Evolutionary conservation across 225 moss, liverwort and hornwort genomes (phyloP).

Genomic region (Sphagnum tenellum): DNA sequence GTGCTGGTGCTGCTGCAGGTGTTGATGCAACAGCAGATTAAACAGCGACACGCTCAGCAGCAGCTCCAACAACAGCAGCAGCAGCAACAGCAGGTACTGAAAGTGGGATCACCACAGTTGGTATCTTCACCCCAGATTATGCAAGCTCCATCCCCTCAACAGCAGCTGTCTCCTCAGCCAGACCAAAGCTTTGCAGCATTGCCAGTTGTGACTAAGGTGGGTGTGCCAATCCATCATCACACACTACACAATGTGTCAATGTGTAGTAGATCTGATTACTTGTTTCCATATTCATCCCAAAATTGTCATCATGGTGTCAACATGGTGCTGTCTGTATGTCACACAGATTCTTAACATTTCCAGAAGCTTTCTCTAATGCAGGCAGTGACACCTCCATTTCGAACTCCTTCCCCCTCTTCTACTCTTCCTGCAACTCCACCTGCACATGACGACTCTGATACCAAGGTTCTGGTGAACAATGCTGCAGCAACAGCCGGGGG

Average conservation of each 20-base stretch:
- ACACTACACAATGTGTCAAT: too few relatives aligned
- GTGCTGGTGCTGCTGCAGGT: conserved; percentile 11
- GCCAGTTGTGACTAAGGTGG: too few relatives aligned
- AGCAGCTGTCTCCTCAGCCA: conserved; percentile 82
- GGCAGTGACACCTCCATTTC: conserved; percentile 87
- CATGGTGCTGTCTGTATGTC: too few relatives aligned
- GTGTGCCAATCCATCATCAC: too few relatives aligned
- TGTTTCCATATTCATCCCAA: too few relatives aligned
- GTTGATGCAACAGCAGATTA: conserved; percentile 55
- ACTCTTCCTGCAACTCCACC: conserved; percentile 68
- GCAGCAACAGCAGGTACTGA: conserved; percentile 40
- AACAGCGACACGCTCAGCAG: too few relatives aligned
- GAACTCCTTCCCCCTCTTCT: conserved; percentile 77
- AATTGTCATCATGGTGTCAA: too few relatives aligned
- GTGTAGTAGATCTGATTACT: too few relatives aligned
- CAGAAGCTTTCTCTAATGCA: conserved; percentile 5
- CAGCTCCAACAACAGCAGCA: conserved; percentile 35
- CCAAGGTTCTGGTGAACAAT: conserved; percentile 23
- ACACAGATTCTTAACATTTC: too few relatives aligned
- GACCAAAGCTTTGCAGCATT: conserved; percentile 57
- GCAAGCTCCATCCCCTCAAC: conserved; percentile 89
- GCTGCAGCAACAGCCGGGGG: conserved; percentile 42
- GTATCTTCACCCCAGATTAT: conserved; percentile 87
- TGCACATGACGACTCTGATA: conserved; percentile 74
- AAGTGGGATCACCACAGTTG: conserved; percentile 73